phyloP scores from a whole-genome alignment of 116 monocot genomes.

The Cymodocea nodosa region DNA sequence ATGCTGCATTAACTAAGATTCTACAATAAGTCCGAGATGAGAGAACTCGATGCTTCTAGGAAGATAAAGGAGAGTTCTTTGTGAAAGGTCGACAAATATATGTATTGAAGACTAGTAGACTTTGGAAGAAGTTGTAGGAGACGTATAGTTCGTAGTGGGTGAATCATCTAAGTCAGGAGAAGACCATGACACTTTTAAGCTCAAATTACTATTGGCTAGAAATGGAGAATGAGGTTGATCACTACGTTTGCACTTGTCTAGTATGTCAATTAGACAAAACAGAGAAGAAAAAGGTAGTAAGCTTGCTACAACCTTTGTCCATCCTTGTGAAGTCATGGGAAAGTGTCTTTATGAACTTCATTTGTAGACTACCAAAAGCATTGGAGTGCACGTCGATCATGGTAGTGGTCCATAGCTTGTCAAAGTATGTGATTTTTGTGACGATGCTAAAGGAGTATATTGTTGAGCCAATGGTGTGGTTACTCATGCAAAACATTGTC shows the following conservation, averaged over 20 bases:
- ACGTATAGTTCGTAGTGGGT: not conserved
- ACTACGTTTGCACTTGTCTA: not conserved
- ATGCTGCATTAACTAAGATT: too few relatives aligned
- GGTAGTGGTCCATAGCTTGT: not conserved
- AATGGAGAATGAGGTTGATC: not conserved
- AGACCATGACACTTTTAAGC: not conserved
- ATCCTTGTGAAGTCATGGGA: too few relatives aligned
- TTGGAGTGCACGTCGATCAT: not conserved
- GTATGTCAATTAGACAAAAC: constrained; percentile 4
- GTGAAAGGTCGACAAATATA: not conserved
- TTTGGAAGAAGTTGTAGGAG: not conserved
- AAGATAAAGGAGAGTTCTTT: not conserved
- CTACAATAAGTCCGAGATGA: too few relatives aligned
- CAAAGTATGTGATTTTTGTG: constrained; percentile 4
- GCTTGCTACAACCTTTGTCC: too few relatives aligned
- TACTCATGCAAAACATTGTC: not conserved
- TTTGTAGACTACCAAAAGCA: too few relatives aligned
- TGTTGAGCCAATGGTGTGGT: not conserved
- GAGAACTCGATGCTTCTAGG: too few relatives aligned
- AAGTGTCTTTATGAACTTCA: too few relatives aligned
- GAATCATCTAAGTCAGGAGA: not conserved
- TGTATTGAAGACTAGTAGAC: not conserved
- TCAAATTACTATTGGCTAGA: not conserved
- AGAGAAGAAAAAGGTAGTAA: too few relatives aligned
- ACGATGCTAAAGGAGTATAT: not conserved